phyloP scores from a whole-genome alignment of 129 eudicot species.

The Smallanthus sonchifolius region DNA sequence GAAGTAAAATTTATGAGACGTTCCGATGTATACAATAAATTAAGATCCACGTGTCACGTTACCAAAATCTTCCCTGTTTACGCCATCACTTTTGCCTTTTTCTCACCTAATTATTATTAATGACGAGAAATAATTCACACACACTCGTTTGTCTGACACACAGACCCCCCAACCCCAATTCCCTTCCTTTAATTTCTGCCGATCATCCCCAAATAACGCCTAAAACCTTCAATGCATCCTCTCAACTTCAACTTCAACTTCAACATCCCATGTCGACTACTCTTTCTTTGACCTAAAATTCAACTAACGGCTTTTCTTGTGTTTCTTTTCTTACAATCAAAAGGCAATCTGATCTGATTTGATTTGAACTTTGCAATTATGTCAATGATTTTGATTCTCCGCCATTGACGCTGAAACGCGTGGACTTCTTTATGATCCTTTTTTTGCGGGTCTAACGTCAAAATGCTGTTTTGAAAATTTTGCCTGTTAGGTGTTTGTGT shows the following conservation, averaged over 20 bases:
- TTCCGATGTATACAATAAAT: conserved; percentile 10
- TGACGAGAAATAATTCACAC: conserved; percentile 18
- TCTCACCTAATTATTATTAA: conserved; percentile 21
- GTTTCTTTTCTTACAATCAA: not conserved
- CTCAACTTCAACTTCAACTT: conserved; percentile 14
- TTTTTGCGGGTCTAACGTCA: conserved; percentile 3
- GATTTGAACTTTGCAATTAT: not conserved
- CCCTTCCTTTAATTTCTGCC: conserved; percentile 31
- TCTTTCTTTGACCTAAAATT: not conserved
- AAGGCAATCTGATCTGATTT: not conserved
- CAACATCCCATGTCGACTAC: too few species aligned
- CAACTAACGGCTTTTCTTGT: not conserved
- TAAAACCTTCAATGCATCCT: conserved; percentile 24
- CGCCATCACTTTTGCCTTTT: conserved; percentile 21
- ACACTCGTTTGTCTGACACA: conserved; percentile 27
- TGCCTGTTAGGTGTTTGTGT: conserved; percentile 12
- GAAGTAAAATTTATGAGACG: not conserved
- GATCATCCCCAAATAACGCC: conserved; percentile 37
- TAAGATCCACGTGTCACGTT: conserved; percentile 11
- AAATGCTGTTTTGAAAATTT: conserved; percentile 16
- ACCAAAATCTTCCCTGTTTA: conserved; percentile 15
- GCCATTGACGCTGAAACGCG: conserved; percentile 17
- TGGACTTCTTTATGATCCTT: conserved; percentile 6
- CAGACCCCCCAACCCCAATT: conserved; percentile 26
- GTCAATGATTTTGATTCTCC: conserved; percentile 5